These are phyloP conservation scores for Geranomyces variabilis DNA, from an alignment of 192 early-diverging fungal species.

Conservation along the genomic window DNA sequence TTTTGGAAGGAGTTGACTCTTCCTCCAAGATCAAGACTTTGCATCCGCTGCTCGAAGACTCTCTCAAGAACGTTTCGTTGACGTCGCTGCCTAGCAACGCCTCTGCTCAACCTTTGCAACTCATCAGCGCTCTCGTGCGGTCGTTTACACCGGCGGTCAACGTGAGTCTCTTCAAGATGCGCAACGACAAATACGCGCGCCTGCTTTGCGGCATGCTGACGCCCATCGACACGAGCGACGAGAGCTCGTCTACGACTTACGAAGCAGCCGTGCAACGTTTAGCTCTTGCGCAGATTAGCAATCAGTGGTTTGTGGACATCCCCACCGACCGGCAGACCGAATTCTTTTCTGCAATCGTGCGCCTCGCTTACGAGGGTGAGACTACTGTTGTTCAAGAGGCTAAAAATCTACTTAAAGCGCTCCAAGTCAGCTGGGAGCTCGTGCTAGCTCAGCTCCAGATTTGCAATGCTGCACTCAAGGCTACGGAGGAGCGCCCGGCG, in stretches of 20 bases:
- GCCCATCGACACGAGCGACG: neutral
- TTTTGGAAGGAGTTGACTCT: conserved; percentile 54
- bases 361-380: conserved; percentile 51
- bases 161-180: conserved; percentile 46
- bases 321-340: conserved; percentile 44
- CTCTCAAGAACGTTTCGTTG: conserved; percentile 35
- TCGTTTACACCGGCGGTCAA: conserved; percentile 55
- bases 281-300: conserved; percentile 23
- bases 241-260: neutral
- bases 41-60: conserved; percentile 58
- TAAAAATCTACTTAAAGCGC: conserved; percentile 56
- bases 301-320: conserved; percentile 34
- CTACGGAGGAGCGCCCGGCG: conserved; percentile 10
- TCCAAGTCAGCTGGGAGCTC: conserved; percentile 47
- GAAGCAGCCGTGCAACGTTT: conserved; percentile 6
- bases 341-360: conserved; percentile 55
- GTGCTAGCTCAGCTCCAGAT: conserved; percentile 17
- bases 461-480: conserved; percentile 15
- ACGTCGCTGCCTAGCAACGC: neutral
- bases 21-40: conserved; percentile 64
- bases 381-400: conserved; percentile 32
- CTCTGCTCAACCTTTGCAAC: neutral
- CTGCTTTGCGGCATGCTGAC: conserved; percentile 48
- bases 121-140: conserved; percentile 47
- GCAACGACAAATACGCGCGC: conserved; percentile 35